Percentiles rank a stretch among this genome's conserved stretches.
phyloP scores from a whole-genome alignment of 2,329 filamentous ascomycete species.

The Fusarium nodosum region DNA sequence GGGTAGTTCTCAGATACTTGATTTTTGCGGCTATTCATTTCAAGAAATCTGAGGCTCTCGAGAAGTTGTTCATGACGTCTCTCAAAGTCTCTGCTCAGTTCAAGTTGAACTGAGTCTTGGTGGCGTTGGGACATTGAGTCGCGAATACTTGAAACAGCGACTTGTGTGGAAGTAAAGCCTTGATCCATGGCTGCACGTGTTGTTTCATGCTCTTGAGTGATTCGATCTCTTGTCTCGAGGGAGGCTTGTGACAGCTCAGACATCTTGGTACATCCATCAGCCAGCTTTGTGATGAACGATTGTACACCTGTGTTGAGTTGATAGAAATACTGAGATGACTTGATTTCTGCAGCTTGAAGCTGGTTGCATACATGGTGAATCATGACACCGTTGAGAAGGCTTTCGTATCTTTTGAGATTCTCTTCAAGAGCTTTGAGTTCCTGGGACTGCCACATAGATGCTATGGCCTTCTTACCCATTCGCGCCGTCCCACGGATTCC shows the following conservation, averaged over 20 bases:
- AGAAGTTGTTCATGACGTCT: rapidly evolving
- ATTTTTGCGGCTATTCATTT: background rate
- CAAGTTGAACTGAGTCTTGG: background rate
- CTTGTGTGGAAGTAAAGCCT: rapidly evolving
- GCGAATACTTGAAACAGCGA: rapidly evolving
- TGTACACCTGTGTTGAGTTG: background rate
- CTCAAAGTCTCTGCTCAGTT: rapidly evolving
- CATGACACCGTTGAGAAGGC: background rate
- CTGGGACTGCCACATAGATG: background rate
- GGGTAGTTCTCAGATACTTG: background rate
- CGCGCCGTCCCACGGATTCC: background rate
- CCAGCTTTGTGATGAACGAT: background rate
- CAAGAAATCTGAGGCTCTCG: rapidly evolving
- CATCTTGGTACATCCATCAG: rapidly evolving
- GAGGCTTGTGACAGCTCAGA: background rate
- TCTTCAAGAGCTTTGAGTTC: background rate
- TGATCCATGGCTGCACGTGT: background rate
- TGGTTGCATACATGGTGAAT: rapidly evolving
- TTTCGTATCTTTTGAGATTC: background rate
- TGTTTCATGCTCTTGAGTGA: background rate
- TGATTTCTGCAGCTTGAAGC: background rate
- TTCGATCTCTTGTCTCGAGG: rapidly evolving
- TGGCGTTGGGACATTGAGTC: rapidly evolving
- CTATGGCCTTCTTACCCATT: rapidly evolving
- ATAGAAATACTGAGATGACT: rapidly evolving